These are phyloP conservation scores for Kodamaea neixiangensis DNA, from an alignment of 805 yeast species.

Conservation along the genomic window DNA sequence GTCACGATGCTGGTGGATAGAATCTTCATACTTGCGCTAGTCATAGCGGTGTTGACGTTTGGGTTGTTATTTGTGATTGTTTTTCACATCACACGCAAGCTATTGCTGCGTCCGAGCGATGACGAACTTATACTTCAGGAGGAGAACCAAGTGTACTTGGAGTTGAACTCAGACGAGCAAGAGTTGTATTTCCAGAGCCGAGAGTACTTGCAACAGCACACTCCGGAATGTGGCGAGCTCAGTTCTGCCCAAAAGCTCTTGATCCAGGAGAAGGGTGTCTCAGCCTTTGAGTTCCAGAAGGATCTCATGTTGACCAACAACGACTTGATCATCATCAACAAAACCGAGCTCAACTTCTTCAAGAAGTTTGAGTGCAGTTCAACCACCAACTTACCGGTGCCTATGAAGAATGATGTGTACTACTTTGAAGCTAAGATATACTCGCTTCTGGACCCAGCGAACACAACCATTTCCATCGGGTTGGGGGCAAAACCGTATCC, in stretches of 20 bases:
- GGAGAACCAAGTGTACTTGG: slow-evolving; percentile 56
- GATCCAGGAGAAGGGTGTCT: slow-evolving; percentile 84
- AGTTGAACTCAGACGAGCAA: slow-evolving; percentile 67
- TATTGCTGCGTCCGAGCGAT: slow-evolving; percentile 33
- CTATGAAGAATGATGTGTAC: slow-evolving; percentile 78
- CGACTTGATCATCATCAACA: slow-evolving; percentile 63
- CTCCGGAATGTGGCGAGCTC: slow-evolving; percentile 44
- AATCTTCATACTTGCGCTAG: not conserved
- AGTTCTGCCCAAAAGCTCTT: slow-evolving; percentile 59
- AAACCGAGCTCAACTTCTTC: slow-evolving; percentile 59
- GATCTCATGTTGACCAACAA: slow-evolving; percentile 55
- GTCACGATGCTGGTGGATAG: not conserved
- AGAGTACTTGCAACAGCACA: slow-evolving; percentile 41
- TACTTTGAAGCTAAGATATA: slow-evolving; percentile 87
- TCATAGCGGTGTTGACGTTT: not conserved
- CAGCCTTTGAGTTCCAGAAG: slow-evolving; percentile 85
- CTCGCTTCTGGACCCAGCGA: slow-evolving; percentile 59
- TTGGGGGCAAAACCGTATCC: slow-evolving; percentile 89
- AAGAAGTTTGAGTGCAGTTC: slow-evolving; percentile 64
- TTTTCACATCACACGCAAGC: not conserved
- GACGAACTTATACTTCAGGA: slow-evolving; percentile 61
- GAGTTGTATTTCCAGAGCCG: slow-evolving; percentile 68
- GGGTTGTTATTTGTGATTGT: slow-evolving; percentile 5
- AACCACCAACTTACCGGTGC: slow-evolving; percentile 83
- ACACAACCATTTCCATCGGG: slow-evolving; percentile 70